Conservation (phyloP, 306 rosid species). For the Mimosa bimucronata region DNA sequence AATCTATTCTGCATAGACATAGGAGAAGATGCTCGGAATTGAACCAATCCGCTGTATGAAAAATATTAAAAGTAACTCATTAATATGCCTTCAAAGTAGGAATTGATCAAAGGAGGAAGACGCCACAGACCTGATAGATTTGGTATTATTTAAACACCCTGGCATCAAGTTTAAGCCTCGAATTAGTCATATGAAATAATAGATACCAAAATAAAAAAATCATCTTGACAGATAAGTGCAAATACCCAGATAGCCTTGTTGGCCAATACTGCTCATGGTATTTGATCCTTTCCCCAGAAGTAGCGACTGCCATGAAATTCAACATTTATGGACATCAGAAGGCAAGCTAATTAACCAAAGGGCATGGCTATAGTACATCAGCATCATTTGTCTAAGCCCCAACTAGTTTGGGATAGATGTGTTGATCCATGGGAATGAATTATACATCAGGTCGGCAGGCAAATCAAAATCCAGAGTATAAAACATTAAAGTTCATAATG, state of each 20-base stretch:
- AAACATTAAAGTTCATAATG: background rate
- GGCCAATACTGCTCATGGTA: conserved; percentile 10
- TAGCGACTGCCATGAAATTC: conserved; percentile 22
- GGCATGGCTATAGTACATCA: background rate
- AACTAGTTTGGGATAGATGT: background rate
- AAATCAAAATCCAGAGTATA: background rate
- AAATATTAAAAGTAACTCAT: background rate
- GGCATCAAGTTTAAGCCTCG: conserved; percentile 30
- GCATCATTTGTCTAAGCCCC: background rate
- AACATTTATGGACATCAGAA: conserved; percentile 16
- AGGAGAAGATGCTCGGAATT: conserved; percentile 32
- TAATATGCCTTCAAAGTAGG: background rate
- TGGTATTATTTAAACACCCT: conserved; percentile 30
- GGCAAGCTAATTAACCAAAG: background rate
- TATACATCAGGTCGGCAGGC: background rate
- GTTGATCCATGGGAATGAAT: background rate
- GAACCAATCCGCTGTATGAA: conserved; percentile 35
- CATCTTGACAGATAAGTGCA: background rate
- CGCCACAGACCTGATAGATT: conserved; percentile 28
- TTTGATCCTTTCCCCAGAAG: conserved; percentile 38
- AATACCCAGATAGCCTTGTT: conserved; percentile 30
- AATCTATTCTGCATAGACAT: conserved; percentile 37
- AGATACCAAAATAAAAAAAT: background rate
- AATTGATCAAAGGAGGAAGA: background rate
- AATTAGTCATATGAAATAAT: background rate